Evolutionary conservation across 2,329 filamentous ascomycete genomes (phyloP), one percentile per base, ranked within the genome.

Genomic region (Sphaerulina vaccinii): DNA sequence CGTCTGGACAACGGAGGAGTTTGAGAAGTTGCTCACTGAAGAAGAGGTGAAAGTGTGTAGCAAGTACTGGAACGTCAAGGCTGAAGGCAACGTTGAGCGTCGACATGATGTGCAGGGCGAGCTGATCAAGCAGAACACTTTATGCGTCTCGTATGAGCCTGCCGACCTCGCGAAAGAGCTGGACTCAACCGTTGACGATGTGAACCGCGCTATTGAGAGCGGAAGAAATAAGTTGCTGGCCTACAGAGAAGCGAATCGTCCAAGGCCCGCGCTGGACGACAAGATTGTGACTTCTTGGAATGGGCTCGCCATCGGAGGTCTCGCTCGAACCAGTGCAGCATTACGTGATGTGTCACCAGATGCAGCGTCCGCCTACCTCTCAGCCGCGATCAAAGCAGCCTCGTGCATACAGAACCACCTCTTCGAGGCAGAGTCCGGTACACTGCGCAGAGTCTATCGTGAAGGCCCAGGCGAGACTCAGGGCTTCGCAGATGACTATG

Each of bases 401-500:
- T 65, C 69, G 1, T 96, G 93, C 66, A 85, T 97, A 61, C 82
- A 79, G 62, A 72, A 79, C 9, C 80, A 87, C 19, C 78, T 97
- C 1, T 96, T 88, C 77, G 83, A 92, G 57, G 67, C 76, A 7
- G 61, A 74, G 0, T 78, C 76, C 0, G 80, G 81, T 40, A 79
- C 80, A 3, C 73, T 97, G 13, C 88, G 85, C 66, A 81, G 91
- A 43, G 82, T 92, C 36, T 95, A 86, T 71, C 82, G 83, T 23
- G 81, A 85, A 55, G 81, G 82, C 1, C 77, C 82, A 7, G 84
- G 85, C 22, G 77, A 82, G 15, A 84, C 83, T 0, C 77, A 79
- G 33, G 91, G 82, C 0, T 95, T 97, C 70, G 89, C 92, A 1
- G 93, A 97, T 62, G 93, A 99, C 72, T 97, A 97, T 66, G 90